Percentiles rank a stretch among this genome's conserved stretches.
These are phyloP conservation scores for Yarrowia sp. DNA, from an alignment of 805 yeast genomes.

Conservation along the genomic window DNA sequence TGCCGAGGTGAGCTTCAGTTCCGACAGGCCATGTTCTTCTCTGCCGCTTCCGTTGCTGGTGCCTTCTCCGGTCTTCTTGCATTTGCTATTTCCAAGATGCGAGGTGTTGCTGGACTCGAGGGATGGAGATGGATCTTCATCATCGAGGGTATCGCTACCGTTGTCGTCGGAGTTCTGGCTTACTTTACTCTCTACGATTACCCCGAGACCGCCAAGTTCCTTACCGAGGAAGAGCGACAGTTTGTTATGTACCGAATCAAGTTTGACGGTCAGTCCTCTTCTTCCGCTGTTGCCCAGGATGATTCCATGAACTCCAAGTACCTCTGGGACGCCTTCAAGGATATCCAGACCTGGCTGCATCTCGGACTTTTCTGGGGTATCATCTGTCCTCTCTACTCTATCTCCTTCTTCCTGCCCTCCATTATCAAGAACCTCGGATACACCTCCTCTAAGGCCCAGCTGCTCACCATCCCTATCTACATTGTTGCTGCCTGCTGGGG, in stretches of 20 bases:
- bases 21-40: constrained; percentile 42
- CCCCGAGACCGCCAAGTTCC: constrained; percentile 55
- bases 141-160: constrained; percentile 47
- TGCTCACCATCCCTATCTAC: constrained; percentile 47
- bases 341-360: constrained; percentile 48
- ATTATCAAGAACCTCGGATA: constrained; percentile 53
- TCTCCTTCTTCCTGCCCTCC: constrained; percentile 57
- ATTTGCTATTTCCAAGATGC: constrained; percentile 45
- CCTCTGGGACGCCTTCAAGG: constrained; percentile 47
- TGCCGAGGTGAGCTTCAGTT: constrained; percentile 41
- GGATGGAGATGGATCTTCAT: constrained; percentile 54
- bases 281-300: constrained; percentile 43
- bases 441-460: constrained; percentile 56
- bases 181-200: constrained; percentile 43
- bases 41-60: constrained; percentile 39
- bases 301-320: constrained; percentile 42
- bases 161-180: constrained; percentile 35
- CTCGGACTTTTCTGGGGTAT: constrained; percentile 52
- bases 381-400: constrained; percentile 56
- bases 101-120: constrained; percentile 40
- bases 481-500: constrained; percentile 38
- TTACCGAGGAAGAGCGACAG: constrained; percentile 44
- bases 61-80: constrained; percentile 51
- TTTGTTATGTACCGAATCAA: constrained; percentile 48
- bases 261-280: constrained; percentile 49